phyloP scores from a whole-genome alignment of 345 rosid species.

The Bruguiera gymnorhiza region DNA sequence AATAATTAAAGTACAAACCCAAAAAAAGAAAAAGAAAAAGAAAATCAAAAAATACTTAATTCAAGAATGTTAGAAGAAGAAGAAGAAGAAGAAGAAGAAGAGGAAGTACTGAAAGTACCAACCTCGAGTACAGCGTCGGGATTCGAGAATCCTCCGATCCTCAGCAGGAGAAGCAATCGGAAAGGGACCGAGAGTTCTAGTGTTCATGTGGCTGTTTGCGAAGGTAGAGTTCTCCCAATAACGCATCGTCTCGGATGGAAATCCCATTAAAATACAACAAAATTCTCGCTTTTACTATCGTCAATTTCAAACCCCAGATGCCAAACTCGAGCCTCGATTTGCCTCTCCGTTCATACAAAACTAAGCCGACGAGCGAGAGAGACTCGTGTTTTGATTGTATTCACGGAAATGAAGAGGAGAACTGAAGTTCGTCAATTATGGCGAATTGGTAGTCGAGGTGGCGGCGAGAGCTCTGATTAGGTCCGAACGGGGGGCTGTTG shows the following conservation, averaged over 20 bases:
- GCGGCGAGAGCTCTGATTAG: too few species aligned
- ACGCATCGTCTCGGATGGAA: slow-evolving; percentile 10
- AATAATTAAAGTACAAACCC: too few species aligned
- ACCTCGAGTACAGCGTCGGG: slow-evolving; percentile 30
- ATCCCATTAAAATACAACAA: slow-evolving; percentile 3
- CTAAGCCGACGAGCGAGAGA: too few species aligned
- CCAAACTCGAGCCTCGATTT: too few species aligned
- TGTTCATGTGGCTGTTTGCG: background rate
- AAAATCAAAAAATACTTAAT: background rate
- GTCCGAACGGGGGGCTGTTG: too few species aligned
- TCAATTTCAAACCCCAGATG: too few species aligned
- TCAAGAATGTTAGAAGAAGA: background rate
- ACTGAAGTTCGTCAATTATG: too few species aligned
- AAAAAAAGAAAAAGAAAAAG: background rate
- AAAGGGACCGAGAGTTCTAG: background rate
- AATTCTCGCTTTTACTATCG: background rate
- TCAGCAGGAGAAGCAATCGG: slow-evolving; percentile 28
- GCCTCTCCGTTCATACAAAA: too few species aligned
- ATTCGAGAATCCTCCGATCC: slow-evolving; percentile 18
- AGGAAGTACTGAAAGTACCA: too few species aligned
- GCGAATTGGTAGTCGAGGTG: too few species aligned
- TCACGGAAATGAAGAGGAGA: too few species aligned
- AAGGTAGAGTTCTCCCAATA: background rate
- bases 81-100: background rate
- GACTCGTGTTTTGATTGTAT: too few species aligned